Evolutionary conservation across 768 basidiomycete species (phyloP), one percentile per base, ranked within the genome.

Genomic region (Lactarius pseudohatsudake): DNA sequence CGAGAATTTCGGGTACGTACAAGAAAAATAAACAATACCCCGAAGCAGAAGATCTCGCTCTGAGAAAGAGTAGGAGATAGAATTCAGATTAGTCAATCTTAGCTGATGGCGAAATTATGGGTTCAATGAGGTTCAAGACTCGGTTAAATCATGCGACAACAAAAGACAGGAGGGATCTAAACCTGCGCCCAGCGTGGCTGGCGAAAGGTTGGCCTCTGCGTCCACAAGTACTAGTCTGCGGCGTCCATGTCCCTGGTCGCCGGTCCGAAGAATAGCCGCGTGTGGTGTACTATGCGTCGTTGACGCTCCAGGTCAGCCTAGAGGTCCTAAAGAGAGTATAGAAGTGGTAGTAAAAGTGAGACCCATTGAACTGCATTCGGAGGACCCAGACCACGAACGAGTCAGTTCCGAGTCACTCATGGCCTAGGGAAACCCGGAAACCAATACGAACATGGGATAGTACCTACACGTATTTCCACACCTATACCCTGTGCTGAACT

Each of bases 191-290:
- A 2, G 41, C 20, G 18, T 6, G n/a, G 47, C 47, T 3, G 7
- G 10, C 28, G 16, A 34, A 4, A 28, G 26, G 57, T 65, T 55
- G 65, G 34, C 57, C 47, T 16, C 65, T 28, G 3, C 60, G 47
- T 36, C 50, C 59, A 2, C 53, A 59, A 15, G 34, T 36, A n/a
- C n/a, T n/a, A 9, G 57, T n/a, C 26, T 56, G 59, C 16, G 70
- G 68, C 7, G 57, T 57, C 68, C 70, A 71, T 26, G 65, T 57
- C 69, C 65, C 54, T 59, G 68, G 53, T 69, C 70, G 18, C 60
- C 62, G 45, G 70, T 68, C 45, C 64, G 40, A 54, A 69, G 58
- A 5, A 66, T 18, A 9, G 68, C 62, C 5, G 60, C 70, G 69
- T 71, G 7, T 63, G 61, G 4, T 69, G 65, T 16, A n/a, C n/a